These are phyloP conservation scores for Colletotrichum sublineola DNA, from an alignment of 2,329 filamentous ascomycete genomes.

Conservation along the genomic window DNA sequence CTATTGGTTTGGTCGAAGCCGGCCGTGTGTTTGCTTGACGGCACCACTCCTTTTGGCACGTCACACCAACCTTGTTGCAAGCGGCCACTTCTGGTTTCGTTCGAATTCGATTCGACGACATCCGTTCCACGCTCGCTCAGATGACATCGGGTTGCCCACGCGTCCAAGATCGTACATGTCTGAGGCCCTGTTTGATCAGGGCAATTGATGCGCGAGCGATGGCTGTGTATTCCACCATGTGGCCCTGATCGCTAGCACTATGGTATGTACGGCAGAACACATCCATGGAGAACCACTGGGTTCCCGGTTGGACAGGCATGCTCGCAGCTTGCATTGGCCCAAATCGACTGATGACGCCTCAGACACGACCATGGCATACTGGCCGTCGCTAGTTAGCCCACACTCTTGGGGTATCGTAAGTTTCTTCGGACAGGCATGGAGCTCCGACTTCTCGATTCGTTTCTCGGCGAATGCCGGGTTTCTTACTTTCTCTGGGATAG, in stretches of 20 bases:
- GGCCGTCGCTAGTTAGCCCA: constrained; percentile 2
- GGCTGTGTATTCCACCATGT: neutral
- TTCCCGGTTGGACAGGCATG: neutral
- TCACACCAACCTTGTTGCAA: neutral
- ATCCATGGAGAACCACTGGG: constrained; percentile 4
- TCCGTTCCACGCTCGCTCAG: neutral
- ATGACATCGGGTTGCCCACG: neutral
- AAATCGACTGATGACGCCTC: neutral
- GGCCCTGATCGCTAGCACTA: neutral
- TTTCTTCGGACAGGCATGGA: neutral
- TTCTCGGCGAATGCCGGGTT: neutral
- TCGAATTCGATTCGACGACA: neutral
- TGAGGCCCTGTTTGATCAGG: neutral
- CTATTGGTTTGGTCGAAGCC: neutral
- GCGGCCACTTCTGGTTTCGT: neutral
- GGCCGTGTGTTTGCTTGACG: neutral
- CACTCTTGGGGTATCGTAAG: constrained; percentile 7
- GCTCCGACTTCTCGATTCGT: neutral
- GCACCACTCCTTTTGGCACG: neutral
- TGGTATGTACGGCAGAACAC: neutral
- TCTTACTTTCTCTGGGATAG: neutral
- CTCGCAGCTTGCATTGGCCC: neutral
- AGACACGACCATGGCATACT: neutral
- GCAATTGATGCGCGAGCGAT: neutral
- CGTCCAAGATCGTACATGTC: neutral